Percentiles rank a stretch among this genome's conserved stretches.
These are phyloP conservation scores for Daldinia bambusicola DNA, from an alignment of 495 filamentous ascomycete genomes.

Conservation along the genomic window DNA sequence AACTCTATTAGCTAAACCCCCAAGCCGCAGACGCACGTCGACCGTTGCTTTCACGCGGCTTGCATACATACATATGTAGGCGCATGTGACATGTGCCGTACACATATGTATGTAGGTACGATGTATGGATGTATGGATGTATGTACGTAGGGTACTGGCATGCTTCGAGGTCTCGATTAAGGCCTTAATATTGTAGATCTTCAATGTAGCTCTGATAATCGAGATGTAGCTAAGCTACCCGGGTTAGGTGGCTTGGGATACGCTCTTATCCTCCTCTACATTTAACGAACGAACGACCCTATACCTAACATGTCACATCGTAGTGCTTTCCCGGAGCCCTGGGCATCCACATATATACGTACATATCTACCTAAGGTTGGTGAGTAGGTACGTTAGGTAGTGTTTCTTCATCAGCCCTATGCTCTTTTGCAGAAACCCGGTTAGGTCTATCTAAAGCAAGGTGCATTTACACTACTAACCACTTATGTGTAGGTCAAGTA, in stretches of 20 bases:
- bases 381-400: no score
- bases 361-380: background rate
- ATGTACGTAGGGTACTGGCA: slow-evolving; percentile 22
- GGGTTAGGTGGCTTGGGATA: slow-evolving; percentile 11
- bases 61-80: slow-evolving; percentile 31
- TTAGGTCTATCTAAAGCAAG: background rate
- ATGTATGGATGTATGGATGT: no score
- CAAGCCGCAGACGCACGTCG: slow-evolving; percentile 33
- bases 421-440: background rate
- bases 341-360: background rate
- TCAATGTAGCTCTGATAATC: background rate
- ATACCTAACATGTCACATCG: background rate
- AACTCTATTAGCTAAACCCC: slow-evolving; percentile 28
- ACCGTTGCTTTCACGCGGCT: slow-evolving; percentile 34
- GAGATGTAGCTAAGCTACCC: slow-evolving; percentile 1
- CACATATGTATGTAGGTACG: slow-evolving; percentile 16
- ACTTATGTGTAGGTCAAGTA: background rate
- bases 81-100: background rate
- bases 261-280: slow-evolving; percentile 10
- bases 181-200: background rate
- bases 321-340: background rate
- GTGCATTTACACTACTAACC: background rate
- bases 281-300: no score
- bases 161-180: slow-evolving; percentile 21
- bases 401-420: slow-evolving; percentile 7